These are phyloP conservation scores for Phytophthora citrophthora DNA, from an alignment of 352 stramenopile species.

Conservation along the genomic window DNA sequence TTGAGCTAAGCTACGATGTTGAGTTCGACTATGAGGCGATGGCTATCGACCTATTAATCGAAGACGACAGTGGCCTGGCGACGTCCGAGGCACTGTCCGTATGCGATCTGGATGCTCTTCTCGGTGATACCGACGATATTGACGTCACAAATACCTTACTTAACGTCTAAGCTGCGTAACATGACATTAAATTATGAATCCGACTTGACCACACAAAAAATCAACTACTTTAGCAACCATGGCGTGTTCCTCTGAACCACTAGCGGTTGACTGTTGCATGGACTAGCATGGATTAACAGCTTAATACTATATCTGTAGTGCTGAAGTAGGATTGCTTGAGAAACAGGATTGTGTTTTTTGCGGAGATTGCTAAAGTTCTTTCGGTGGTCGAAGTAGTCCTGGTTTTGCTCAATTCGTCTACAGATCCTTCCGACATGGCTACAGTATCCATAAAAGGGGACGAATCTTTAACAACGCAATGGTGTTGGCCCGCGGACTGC, in stretches of 20 bases:
- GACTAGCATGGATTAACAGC: accelerated
- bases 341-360: neutral
- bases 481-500: too few relatives aligned
- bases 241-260: neutral
- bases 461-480: too few relatives aligned
- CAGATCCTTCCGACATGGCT: neutral
- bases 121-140: slow-evolving; percentile 3
- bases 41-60: neutral
- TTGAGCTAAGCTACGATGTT: neutral
- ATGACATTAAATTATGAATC: neutral
- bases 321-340: neutral
- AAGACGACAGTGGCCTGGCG: slow-evolving; percentile 20
- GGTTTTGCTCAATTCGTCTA: slow-evolving; percentile 2
- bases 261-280: neutral
- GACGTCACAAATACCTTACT: too few relatives aligned
- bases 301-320: neutral
- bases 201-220: too few relatives aligned
- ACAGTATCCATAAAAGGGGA: neutral
- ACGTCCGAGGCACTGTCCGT: slow-evolving; percentile 4
- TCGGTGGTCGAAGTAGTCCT: neutral
- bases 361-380: neutral
- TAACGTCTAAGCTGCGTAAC: too few relatives aligned
- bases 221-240: too few relatives aligned
- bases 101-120: too few relatives aligned
- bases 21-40: too few relatives aligned